Evolutionary conservation across 2,329 filamentous ascomycete genomes (phyloP).

Genomic region (Pseudogymnoascus sp.): DNA sequence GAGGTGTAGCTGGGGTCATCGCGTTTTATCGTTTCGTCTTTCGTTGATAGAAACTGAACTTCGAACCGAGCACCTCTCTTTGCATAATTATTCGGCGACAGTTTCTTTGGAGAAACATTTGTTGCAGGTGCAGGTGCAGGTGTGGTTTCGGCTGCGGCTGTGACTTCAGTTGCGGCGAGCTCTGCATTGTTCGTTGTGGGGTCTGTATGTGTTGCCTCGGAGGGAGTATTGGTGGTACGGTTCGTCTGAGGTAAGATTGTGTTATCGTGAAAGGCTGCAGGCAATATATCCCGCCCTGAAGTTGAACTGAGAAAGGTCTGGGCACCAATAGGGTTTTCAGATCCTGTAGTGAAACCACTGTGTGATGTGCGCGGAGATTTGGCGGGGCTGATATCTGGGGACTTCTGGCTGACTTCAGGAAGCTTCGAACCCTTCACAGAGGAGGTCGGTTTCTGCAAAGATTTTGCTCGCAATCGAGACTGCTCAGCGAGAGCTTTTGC

Average conservation of each 20-base stretch:
- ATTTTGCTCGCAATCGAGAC: not conserved
- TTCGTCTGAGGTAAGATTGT: not conserved
- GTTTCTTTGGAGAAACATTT: not conserved
- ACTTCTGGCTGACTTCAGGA: not conserved
- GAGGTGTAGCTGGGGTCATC: not conserved
- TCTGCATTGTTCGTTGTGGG: not conserved
- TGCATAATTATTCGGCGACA: not conserved
- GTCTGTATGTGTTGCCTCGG: not conserved
- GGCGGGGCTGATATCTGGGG: not conserved
- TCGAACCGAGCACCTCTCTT: not conserved
- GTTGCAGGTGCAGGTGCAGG: not conserved
- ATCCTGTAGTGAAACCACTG: not conserved
- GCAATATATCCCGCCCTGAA: not conserved
- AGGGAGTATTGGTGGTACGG: not conserved
- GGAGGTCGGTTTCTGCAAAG: not conserved
- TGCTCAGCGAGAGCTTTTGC: not conserved
- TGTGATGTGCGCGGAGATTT: not conserved
- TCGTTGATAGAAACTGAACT: not conserved
- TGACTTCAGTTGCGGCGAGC: not conserved
- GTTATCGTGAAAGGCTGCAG: not conserved
- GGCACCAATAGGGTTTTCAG: not conserved
- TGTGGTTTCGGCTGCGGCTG: too few relatives aligned
- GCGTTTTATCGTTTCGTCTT: not conserved
- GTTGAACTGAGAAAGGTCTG: not conserved
- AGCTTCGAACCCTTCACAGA: too few relatives aligned